Base-by-base conservation (phyloP, 1,284 basidiomycete species). In the Sanghuangporus weigelae region DNA sequence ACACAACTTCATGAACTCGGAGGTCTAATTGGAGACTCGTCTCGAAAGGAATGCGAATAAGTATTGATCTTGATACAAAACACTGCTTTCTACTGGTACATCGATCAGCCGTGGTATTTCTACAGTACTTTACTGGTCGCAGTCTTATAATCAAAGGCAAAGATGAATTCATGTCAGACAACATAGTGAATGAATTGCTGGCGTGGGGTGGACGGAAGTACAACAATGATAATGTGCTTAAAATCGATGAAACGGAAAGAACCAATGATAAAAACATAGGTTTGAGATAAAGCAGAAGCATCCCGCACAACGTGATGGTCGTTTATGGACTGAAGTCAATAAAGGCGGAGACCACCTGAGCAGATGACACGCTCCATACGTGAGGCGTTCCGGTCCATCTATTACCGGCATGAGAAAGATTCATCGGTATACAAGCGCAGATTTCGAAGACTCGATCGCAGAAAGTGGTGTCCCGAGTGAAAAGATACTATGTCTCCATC, bases 401-500 rank as follows among this genome's bases (percentile, higher is more conserved):
- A 46, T 42, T 39, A 40, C 42, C 59, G 59, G 59, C 21, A 48
- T 50, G 36, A 46, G 23, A 54, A 35, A 4, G 39, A 40, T 61
- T 38, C 19, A 21, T 7, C 42, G 12, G 39, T 23, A 5, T 26
- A 14, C n/a, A 16, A 21, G 11, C 36, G 56, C 21, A 42, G 14
- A 6, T 10, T 26, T 48, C 21, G 12, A 44, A 14, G 46, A 44
- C 59, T 53, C 23, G 35, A 26, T 16, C 11, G 11, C 19, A 39
- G 14, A 59, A 44, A 46, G 39, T 54, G 35, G 31, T 31, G n/a
- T 6, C 31, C 12, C n/a, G 48, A 63, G 63, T 62, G n/a, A 42
- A 68, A 62, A 60, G 66, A 65, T 57, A 60, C 65, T 63, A 63
- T 16, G n/a, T 63, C 19, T 53, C 57, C 63, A 68, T 64, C 16